phyloP scores from a whole-genome alignment of 495 filamentous ascomycete genomes.

The Aspergillus olivimuriae region DNA sequence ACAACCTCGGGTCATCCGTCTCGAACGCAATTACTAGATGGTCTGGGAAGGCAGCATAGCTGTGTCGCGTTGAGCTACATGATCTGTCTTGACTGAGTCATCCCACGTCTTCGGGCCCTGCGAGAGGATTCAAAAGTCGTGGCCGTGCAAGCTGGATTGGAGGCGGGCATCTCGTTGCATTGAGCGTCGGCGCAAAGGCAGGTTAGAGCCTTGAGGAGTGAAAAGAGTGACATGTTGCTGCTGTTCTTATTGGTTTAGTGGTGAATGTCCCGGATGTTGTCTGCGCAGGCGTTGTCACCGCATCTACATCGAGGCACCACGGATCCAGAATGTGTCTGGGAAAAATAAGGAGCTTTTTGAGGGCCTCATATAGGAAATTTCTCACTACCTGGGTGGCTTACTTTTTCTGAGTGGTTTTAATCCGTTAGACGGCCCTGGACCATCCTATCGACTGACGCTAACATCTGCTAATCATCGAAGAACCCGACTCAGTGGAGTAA shows the following conservation, averaged over 20 bases:
- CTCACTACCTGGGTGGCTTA: too few species aligned
- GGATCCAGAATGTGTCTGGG: slow-evolving; percentile 57
- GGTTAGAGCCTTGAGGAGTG: slow-evolving; percentile 20
- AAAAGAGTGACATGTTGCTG: slow-evolving; percentile 32
- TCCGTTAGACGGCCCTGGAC: too few species aligned
- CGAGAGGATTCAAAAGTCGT: slow-evolving; percentile 50
- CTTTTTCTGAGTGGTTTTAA: too few species aligned
- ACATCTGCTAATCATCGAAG: too few species aligned
- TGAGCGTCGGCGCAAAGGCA: slow-evolving; percentile 20
- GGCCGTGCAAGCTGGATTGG: slow-evolving; percentile 67
- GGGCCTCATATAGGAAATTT: too few species aligned
- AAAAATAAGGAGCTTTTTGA: too few species aligned
- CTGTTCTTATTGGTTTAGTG: slow-evolving; percentile 33
- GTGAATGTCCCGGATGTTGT: slow-evolving; percentile 31
- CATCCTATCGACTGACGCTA: too few species aligned
- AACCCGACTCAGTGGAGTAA: too few species aligned
- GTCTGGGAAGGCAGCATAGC: slow-evolving; percentile 46
- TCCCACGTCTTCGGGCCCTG: slow-evolving; percentile 41
- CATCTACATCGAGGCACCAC: slow-evolving; percentile 48
- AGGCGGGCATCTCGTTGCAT: slow-evolving; percentile 29
- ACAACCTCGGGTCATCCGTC: slow-evolving; percentile 47
- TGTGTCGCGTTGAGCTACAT: slow-evolving; percentile 54
- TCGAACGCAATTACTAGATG: slow-evolving; percentile 46
- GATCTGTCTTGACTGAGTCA: slow-evolving; percentile 12
- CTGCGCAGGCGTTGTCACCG: slow-evolving; percentile 30